Evolutionary conservation across 2,329 filamentous ascomycete species (phyloP).

Genomic region (Lasiodiplodia theobromae): DNA sequence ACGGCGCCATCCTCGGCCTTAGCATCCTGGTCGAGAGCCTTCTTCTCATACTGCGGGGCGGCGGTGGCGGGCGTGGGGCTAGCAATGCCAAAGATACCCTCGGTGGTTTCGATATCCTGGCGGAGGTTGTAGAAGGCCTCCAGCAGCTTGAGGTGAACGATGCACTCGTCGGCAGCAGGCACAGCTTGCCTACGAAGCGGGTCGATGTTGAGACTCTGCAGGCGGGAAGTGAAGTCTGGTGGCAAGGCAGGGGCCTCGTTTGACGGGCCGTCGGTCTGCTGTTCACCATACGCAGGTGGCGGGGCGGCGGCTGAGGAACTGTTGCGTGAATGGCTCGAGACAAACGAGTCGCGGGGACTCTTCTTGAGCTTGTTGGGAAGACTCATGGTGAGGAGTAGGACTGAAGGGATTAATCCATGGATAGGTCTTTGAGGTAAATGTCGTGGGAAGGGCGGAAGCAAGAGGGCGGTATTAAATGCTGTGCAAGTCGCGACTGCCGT

Average conservation of each 20-base stretch:
- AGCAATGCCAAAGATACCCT: conserved; percentile 70
- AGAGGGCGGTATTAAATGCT: not conserved
- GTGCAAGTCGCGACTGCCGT: not conserved
- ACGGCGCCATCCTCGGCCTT: conserved; percentile 1
- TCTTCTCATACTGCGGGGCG: not conserved
- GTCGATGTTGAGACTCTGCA: conserved; percentile 19
- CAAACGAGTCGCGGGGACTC: conserved; percentile 21
- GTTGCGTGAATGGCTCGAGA: not conserved
- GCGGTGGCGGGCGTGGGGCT: not conserved
- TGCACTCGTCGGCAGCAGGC: conserved; percentile 56
- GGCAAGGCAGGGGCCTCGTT: conserved; percentile 2
- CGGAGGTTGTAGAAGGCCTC: conserved; percentile 72
- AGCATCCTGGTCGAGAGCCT: not conserved
- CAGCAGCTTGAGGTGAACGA: conserved; percentile 77
- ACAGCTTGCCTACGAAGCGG: not conserved
- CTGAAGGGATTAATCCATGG: not conserved
- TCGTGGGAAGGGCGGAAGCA: not conserved
- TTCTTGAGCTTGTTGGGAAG: conserved; percentile 41
- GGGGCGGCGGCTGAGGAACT: not conserved
- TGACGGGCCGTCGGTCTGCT: conserved; percentile 4
- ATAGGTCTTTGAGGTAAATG: not conserved
- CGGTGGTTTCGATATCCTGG: conserved; percentile 69
- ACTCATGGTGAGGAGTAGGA: not conserved
- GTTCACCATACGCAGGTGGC: conserved; percentile 21
- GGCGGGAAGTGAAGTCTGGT: conserved; percentile 19